Base-by-base conservation (phyloP, 192 early-diverging fungal species). In the Mortierella claussenii region DNA sequence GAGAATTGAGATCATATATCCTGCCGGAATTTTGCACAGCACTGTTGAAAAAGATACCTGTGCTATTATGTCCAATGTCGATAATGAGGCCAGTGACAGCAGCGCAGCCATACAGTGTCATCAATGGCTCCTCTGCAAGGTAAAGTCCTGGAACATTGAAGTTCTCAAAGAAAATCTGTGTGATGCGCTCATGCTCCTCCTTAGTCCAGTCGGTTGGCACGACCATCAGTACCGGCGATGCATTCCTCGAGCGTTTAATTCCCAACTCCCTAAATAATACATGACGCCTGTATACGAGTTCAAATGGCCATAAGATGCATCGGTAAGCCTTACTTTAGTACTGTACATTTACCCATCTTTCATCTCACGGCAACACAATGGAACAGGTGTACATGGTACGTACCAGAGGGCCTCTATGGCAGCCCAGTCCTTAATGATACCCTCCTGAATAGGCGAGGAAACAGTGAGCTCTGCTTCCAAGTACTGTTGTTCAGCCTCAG, bases 131-230 rank as follows among this genome's bases (percentile, higher is more conserved):
- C 49, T 96, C 94, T 23, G 90, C 82, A 44, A 98, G 83, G 56
- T 89, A 87, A 26, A 99, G 79, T 18, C 88, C 87, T 8, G 95
- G 92, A 13, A 89, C 87, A 71, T 99, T 97, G 52, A 97, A 83
- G 23, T 91, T 86, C 80, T 99, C 97, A 82, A 99, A 99, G 56
- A 93, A 89, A 37, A 97, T 91, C 79, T 96, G 94, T 18, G 92
- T 87, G 30, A 92, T 84, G 10, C 85, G 82, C 80, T 95, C 94
- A 52, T 88, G 81, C 48, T 97, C 92, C 8, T 84, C 70, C 60
- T 93, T 93, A 17, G 89, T 84, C 96, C 95, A 98, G 36, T 79
- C 65, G 36, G 86, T 80, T n/a, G 97, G 97, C 4, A 95, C 85
- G 20, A 89, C 82, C 36, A 96, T 79, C 55, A 98, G 46, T 0